Conservation (phyloP, 345 rosid genomes). For the Isatis tinctoria region DNA sequence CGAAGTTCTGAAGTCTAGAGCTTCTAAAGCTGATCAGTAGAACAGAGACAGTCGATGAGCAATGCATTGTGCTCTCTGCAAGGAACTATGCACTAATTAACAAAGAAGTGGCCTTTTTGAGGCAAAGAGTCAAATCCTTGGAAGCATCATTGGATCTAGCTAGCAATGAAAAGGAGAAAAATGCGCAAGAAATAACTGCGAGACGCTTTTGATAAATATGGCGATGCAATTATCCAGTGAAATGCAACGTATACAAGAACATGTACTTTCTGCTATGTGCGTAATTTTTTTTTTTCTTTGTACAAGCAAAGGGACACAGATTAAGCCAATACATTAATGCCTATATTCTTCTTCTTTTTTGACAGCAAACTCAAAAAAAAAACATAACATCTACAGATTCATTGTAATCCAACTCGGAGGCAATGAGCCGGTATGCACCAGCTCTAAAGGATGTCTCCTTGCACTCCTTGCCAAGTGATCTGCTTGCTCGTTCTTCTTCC, state of each 20-base stretch:
- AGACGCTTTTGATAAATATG: slow-evolving; percentile 66
- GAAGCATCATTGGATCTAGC: slow-evolving; percentile 56
- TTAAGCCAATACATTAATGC: not conserved
- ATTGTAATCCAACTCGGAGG: too few species aligned
- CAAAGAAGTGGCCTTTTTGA: slow-evolving; percentile 48
- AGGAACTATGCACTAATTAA: slow-evolving; percentile 57
- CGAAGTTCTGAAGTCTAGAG: slow-evolving; percentile 87
- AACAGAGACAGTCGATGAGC: slow-evolving; percentile 68
- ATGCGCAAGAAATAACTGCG: slow-evolving; percentile 57
- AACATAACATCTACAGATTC: too few species aligned
- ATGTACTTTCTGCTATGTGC: slow-evolving; percentile 40
- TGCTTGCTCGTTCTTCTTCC: too few species aligned
- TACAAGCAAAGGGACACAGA: not conserved
- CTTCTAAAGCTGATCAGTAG: slow-evolving; percentile 80
- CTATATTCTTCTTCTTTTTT: too few species aligned
- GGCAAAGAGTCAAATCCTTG: slow-evolving; percentile 45
- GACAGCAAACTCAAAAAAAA: too few species aligned
- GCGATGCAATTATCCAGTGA: slow-evolving; percentile 61
- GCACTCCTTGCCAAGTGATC: too few species aligned
- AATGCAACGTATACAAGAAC: slow-evolving; percentile 75
- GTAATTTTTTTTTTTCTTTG: not conserved
- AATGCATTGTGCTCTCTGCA: slow-evolving; percentile 59
- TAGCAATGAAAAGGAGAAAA: slow-evolving; percentile 44
- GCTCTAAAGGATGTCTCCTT: too few species aligned
- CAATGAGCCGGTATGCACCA: too few species aligned